These are phyloP conservation scores for Phellopilus nigrolimitatus DNA, from an alignment of 1,284 basidiomycete species.

Conservation along the genomic window DNA sequence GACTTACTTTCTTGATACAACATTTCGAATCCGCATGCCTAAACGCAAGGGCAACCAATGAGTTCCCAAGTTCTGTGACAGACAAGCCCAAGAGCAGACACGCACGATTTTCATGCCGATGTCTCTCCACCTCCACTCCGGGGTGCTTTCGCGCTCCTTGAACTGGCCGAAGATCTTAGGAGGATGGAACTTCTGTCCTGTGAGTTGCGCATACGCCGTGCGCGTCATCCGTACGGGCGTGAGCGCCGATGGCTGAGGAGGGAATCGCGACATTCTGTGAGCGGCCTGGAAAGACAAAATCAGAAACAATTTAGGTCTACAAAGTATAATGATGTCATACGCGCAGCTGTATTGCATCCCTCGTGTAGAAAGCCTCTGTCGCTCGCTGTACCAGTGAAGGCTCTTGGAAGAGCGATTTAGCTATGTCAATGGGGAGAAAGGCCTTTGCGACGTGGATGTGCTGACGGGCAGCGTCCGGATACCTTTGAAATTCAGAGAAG, in stretches of 20 bases:
- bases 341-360: conserved; percentile 83
- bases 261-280: conserved; percentile 84
- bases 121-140: conserved; percentile 72
- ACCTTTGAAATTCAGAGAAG: conserved; percentile 48
- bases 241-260: conserved; percentile 61
- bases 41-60: conserved; percentile 2
- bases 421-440: conserved; percentile 76
- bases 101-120: conserved; percentile 86
- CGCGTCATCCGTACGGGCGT: conserved; percentile 73
- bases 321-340: conserved; percentile 41
- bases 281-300: conserved; percentile 53
- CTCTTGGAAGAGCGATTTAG: conserved; percentile 59
- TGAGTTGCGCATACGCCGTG: conserved; percentile 87
- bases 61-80: not conserved
- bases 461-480: conserved; percentile 60
- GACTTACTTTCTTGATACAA: conserved; percentile 78
- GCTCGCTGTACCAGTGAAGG: conserved; percentile 81
- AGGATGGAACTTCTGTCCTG: conserved; percentile 88
- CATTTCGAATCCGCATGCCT: conserved; percentile 95
- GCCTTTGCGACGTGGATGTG: conserved; percentile 81
- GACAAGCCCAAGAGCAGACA: conserved; percentile 7
- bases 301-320: not conserved
- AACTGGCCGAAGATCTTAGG: conserved; percentile 86
- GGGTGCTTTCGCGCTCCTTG: conserved; percentile 54
- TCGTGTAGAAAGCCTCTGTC: conserved; percentile 87